phyloP scores from a whole-genome alignment of 768 basidiomycete genomes.

The Hemileccinum rubropunctum region DNA sequence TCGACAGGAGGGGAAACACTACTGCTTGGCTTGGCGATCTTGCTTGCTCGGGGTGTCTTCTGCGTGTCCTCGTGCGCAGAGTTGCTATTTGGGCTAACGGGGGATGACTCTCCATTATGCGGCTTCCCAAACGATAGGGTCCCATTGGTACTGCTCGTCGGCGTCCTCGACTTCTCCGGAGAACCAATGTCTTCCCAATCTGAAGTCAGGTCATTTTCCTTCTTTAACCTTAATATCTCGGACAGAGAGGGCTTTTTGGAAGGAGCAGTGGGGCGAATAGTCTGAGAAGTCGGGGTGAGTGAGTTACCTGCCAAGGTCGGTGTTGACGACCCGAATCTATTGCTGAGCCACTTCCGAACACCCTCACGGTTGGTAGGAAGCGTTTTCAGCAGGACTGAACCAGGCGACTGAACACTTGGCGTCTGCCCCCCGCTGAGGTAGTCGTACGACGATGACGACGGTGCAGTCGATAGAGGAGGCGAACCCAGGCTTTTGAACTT shows the following conservation, averaged over 20 bases:
- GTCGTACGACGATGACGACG: slow-evolving; percentile 51
- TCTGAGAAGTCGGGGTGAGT: slow-evolving; percentile 32
- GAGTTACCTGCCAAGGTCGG: slow-evolving; percentile 38
- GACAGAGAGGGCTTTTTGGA: slow-evolving; percentile 66
- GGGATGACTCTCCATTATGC: slow-evolving; percentile 29
- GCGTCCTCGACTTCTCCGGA: slow-evolving; percentile 44
- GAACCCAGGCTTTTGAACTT: slow-evolving; percentile 47
- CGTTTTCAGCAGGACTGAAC: slow-evolving; percentile 37
- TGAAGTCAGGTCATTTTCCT: slow-evolving; percentile 51
- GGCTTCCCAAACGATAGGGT: slow-evolving; percentile 27
- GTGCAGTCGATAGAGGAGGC: slow-evolving; percentile 39
- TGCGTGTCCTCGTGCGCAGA: slow-evolving; percentile 28
- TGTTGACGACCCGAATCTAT: slow-evolving; percentile 48
- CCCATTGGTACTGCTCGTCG: slow-evolving; percentile 45
- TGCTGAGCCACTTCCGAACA: slow-evolving; percentile 77
- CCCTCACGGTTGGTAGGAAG: slow-evolving; percentile 75
- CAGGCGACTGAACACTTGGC: slow-evolving; percentile 30
- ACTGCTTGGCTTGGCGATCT: slow-evolving; percentile 30
- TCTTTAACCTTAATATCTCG: slow-evolving; percentile 56
- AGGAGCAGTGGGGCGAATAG: slow-evolving; percentile 36
- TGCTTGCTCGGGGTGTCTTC: slow-evolving; percentile 35
- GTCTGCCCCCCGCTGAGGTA: slow-evolving; percentile 40
- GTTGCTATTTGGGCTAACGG: slow-evolving; percentile 28
- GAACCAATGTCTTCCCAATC: slow-evolving; percentile 67
- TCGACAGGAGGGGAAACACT: slow-evolving; percentile 20